Evolutionary conservation across 1,284 basidiomycete species (phyloP).

Genomic region (Polyporus tsugae): DNA sequence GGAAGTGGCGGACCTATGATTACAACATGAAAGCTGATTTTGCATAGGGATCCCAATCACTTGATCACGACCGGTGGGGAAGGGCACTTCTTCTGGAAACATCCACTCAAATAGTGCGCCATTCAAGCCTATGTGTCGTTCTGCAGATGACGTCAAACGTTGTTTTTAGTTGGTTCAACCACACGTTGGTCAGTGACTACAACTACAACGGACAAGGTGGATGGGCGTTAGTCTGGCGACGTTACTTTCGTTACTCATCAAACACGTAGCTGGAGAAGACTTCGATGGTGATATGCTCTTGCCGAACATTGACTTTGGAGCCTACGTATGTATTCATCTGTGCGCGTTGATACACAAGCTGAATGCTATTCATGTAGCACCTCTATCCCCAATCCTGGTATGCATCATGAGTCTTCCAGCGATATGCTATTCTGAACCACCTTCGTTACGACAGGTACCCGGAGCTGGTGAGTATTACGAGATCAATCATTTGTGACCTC

Average conservation of each 20-base stretch:
- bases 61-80: constrained; percentile 66
- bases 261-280: constrained; percentile 57
- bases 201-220: constrained; percentile 65
- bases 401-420: not conserved
- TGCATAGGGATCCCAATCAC: constrained; percentile 59
- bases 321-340: constrained; percentile 50
- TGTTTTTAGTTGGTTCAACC: constrained; percentile 48
- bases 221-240: not conserved
- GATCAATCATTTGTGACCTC: not conserved
- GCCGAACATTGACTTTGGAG: constrained; percentile 64
- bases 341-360: not conserved
- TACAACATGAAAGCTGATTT: not conserved
- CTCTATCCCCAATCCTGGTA: constrained; percentile 63
- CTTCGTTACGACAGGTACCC: constrained; percentile 37
- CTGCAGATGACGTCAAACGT: not conserved
- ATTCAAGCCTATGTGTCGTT: not conserved
- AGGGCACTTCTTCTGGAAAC: constrained; percentile 62
- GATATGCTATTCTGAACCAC: not conserved
- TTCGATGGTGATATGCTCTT: constrained; percentile 58
- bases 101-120: constrained; percentile 47
- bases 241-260: not conserved
- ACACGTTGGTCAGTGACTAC: constrained; percentile 55
- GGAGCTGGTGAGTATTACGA: constrained; percentile 38
- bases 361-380: constrained; percentile 46
- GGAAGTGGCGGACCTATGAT: constrained; percentile 29